These are phyloP conservation scores for Fusarium continuum DNA, from an alignment of 2,329 filamentous ascomycete genomes.

Conservation along the genomic window DNA sequence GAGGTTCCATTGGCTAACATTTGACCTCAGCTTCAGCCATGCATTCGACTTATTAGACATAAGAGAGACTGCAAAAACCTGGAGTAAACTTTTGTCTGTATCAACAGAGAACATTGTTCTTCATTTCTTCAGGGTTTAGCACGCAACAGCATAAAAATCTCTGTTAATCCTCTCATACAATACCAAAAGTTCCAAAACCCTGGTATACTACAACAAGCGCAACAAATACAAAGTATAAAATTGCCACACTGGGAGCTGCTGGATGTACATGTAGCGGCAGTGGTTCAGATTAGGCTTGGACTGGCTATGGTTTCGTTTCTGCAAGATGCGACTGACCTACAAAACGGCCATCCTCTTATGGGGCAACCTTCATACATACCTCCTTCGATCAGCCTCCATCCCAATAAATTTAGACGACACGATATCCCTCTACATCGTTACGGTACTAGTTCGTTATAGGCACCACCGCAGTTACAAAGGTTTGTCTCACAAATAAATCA, in stretches of 20 bases:
- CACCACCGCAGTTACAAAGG: not conserved
- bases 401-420: not conserved
- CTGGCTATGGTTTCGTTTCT: not conserved
- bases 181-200: too few species aligned
- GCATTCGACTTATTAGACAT: not conserved
- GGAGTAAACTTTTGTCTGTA: too few species aligned
- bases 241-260: not conserved
- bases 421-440: not conserved
- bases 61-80: too few species aligned
- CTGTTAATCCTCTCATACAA: not conserved
- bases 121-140: too few species aligned
- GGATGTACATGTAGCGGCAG: not conserved
- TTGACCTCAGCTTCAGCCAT: not conserved
- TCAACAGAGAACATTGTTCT: too few species aligned
- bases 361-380: not conserved
- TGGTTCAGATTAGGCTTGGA: not conserved
- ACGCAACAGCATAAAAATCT: too few species aligned
- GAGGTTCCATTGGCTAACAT: constrained; percentile 20
- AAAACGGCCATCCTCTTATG: not conserved
- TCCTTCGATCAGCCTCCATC: not conserved
- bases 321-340: not conserved
- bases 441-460: too few species aligned
- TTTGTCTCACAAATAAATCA: too few species aligned
- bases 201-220: not conserved
- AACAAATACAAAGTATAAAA: too few species aligned